phyloP scores from a whole-genome alignment of 805 yeast species.

The Suhomyces xylopsoci region DNA sequence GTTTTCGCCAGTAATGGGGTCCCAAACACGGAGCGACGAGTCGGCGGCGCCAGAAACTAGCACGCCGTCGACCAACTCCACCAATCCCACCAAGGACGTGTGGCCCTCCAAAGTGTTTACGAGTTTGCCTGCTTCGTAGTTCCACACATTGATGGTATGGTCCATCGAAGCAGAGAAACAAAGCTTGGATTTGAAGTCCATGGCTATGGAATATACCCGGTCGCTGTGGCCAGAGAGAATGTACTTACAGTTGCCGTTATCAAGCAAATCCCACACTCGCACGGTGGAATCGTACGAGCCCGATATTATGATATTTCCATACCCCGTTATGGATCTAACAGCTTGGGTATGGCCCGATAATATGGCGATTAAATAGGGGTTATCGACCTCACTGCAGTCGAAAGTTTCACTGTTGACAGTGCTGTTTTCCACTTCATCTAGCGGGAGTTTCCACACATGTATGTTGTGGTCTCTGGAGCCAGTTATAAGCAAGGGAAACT shows the following conservation, averaged over 20 bases:
- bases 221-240: conserved; percentile 82
- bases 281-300: conserved; percentile 91
- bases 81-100: conserved; percentile 81
- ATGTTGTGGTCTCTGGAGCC: conserved; percentile 46
- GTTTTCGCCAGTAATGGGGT: conserved; percentile 71
- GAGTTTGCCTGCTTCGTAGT: conserved; percentile 69
- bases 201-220: conserved; percentile 82
- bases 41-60: conserved; percentile 96
- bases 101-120: conserved; percentile 79
- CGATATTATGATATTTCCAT: conserved; percentile 77
- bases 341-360: conserved; percentile 63
- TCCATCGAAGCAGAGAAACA: conserved; percentile 94
- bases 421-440: conserved; percentile 32
- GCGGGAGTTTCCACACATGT: conserved; percentile 57
- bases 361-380: conserved; percentile 66
- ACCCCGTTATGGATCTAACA: conserved; percentile 84
- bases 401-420: conserved; percentile 32
- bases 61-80: conserved; percentile 70
- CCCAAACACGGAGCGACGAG: conserved; percentile 88
- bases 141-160: conserved; percentile 86
- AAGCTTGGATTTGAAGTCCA: conserved; percentile 70
- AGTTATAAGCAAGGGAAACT: conserved; percentile 59
- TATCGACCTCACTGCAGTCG: conserved; percentile 36
- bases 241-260: conserved; percentile 67
- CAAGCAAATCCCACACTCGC: conserved; percentile 83